Conservation (phyloP, 2,329 filamentous ascomycete genomes). For the Aspergillus flavus region DNA sequence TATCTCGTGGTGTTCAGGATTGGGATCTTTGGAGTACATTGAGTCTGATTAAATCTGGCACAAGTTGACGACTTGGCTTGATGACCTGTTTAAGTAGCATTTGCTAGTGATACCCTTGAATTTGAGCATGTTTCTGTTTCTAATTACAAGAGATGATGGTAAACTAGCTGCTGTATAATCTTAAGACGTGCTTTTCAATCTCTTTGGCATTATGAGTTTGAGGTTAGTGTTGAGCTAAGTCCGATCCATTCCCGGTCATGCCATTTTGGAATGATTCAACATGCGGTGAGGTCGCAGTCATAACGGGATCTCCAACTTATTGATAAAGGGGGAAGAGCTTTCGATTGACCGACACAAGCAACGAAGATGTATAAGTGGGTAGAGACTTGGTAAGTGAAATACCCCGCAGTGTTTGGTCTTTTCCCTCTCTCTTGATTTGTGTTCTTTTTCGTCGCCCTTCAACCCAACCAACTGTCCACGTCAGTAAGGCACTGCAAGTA, state of each 20-base stretch:
- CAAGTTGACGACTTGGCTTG: not conserved
- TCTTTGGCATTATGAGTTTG: not conserved
- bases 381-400: not conserved
- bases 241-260: too few species aligned
- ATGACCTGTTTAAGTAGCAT: not conserved
- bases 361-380: not conserved
- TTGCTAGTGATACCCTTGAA: conserved; percentile 19
- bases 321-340: too few species aligned
- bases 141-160: not conserved
- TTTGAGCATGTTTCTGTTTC: not conserved
- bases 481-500: not conserved
- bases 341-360: not conserved
- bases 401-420: not conserved
- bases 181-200: not conserved
- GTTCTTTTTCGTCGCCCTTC: not conserved
- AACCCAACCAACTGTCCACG: not conserved
- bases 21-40: not conserved
- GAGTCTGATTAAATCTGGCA: conserved; percentile 5
- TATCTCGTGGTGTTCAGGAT: conserved; percentile 2
- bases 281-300: too few species aligned
- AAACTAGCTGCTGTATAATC: not conserved
- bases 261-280: not conserved
- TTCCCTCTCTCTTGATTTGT: not conserved
- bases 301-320: too few species aligned
- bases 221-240: not conserved